Conservation (phyloP, 2,329 filamentous ascomycete genomes). For the Escovopsis sp. region DNA sequence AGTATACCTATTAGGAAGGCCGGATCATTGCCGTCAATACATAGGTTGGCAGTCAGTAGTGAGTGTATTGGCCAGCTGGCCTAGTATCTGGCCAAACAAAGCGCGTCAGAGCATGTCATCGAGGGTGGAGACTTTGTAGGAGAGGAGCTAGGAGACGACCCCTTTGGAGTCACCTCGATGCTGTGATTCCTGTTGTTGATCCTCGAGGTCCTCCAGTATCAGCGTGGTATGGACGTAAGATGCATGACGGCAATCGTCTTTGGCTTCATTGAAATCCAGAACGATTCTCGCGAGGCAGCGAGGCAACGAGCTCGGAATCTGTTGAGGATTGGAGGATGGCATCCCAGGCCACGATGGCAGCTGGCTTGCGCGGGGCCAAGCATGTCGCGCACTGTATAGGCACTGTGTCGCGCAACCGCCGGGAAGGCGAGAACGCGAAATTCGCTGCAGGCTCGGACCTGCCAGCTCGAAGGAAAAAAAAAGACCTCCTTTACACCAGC, state of each 20-base stretch:
- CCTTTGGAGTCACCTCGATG: neutral
- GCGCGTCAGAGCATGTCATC: constrained; percentile 23
- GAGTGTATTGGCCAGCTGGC: constrained; percentile 22
- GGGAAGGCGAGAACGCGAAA: no score
- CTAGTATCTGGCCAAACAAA: constrained; percentile 24
- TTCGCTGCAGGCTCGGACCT: no score
- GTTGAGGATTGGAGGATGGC: no score
- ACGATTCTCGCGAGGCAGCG: no score
- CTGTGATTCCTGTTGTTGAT: neutral
- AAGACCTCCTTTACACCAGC: no score
- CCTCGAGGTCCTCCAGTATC: constrained; percentile 22
- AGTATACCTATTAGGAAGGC: no score
- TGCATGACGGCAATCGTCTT: constrained; percentile 28
- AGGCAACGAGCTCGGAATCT: no score
- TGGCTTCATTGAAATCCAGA: constrained; percentile 15
- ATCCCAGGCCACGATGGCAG: no score
- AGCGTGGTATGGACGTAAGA: constrained; percentile 27
- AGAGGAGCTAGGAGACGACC: constrained; percentile 27
- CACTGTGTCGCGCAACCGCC: no score
- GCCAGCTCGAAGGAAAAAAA: no score
- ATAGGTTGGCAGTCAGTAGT: constrained; percentile 27
- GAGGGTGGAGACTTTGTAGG: constrained; percentile 31
- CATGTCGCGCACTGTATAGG: no score
- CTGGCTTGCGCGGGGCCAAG: no score
- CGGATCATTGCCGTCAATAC: constrained; percentile 34